Percentiles rank a stretch among this genome's conserved stretches.
phyloP scores from a whole-genome alignment of 257 asterid genomes.

The Solanum lycopersicoides region DNA sequence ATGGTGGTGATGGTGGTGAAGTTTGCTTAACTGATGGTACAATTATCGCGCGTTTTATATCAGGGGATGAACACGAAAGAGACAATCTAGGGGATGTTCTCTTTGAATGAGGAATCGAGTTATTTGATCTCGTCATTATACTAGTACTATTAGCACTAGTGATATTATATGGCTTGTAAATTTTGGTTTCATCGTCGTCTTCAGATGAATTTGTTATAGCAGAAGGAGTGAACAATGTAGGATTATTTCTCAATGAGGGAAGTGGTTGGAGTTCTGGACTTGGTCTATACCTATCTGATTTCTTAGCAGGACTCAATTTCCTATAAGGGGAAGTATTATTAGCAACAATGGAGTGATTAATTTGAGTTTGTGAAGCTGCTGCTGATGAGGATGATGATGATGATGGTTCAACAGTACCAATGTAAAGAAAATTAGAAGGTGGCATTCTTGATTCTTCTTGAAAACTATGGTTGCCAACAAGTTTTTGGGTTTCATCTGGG shows the following conservation, averaged over 20 bases:
- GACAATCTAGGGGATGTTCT: constrained; percentile 83
- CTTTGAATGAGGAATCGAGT: constrained; percentile 51
- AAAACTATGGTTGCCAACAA: constrained; percentile 18
- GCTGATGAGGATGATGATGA: background rate
- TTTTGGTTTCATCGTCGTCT: constrained; percentile 45
- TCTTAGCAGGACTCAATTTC: constrained; percentile 51
- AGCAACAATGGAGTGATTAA: constrained; percentile 15
- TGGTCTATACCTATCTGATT: constrained; percentile 74
- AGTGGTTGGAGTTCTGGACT: constrained; percentile 98
- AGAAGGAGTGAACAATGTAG: constrained; percentile 36
- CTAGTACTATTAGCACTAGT: constrained; percentile 20
- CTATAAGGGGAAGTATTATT: constrained; percentile 50
- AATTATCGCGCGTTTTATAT: constrained; percentile 44
- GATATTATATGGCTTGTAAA: constrained; percentile 57
- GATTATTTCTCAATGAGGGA: constrained; percentile 77
- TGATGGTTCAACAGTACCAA: constrained; percentile 95
- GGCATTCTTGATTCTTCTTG: constrained; percentile 57
- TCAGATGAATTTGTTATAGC: constrained; percentile 52
- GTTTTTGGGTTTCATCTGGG: constrained; percentile 51
- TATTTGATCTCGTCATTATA: constrained; percentile 14
- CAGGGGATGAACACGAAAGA: constrained; percentile 44
- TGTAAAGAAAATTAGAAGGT: constrained; percentile 72
- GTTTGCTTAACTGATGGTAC: constrained; percentile 59
- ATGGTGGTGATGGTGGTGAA: constrained; percentile 8
- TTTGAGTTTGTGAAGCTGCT: background rate